phyloP scores from a whole-genome alignment of 306 rosid genomes.

The Fragaria vesca region DNA sequence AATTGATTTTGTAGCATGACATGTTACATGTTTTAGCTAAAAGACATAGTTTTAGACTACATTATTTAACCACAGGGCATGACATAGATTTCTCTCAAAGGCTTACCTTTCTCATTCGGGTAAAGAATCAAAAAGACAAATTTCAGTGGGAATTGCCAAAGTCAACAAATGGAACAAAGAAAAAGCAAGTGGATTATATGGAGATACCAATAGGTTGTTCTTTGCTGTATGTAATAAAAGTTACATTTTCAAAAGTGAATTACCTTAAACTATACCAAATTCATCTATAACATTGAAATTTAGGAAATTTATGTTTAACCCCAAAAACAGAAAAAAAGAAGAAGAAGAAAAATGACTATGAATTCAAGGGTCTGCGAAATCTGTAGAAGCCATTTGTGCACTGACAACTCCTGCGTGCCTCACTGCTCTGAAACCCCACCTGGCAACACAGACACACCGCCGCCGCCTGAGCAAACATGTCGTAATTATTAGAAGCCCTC shows the following conservation, averaged over 20 bases:
- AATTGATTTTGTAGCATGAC: background rate
- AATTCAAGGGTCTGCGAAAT: slow-evolving; percentile 30
- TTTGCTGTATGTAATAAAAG: background rate
- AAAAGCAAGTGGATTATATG: background rate
- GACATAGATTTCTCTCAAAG: background rate
- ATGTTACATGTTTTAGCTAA: background rate
- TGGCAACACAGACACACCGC: slow-evolving; percentile 45
- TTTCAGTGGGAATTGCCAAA: background rate
- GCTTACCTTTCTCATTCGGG: background rate
- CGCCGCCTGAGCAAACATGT: slow-evolving; percentile 9
- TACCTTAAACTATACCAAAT: slow-evolving; percentile 4
- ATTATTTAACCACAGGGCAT: background rate
- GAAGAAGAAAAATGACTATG: background rate
- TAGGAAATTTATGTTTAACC: no score
- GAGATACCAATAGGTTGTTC: background rate
- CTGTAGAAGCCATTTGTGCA: slow-evolving; percentile 26
- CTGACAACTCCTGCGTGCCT: slow-evolving; percentile 38
- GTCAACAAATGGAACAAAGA: background rate
- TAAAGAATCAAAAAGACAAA: background rate
- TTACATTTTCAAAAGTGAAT: slow-evolving; percentile 4
- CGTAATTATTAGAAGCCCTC: background rate
- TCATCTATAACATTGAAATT: background rate
- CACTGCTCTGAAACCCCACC: slow-evolving; percentile 35
- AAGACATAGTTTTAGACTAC: background rate
- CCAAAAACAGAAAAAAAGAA: background rate